These are phyloP conservation scores for Myriosclerotinia scirpicola DNA, from an alignment of 2,329 filamentous ascomycete genomes.

Conservation along the genomic window DNA sequence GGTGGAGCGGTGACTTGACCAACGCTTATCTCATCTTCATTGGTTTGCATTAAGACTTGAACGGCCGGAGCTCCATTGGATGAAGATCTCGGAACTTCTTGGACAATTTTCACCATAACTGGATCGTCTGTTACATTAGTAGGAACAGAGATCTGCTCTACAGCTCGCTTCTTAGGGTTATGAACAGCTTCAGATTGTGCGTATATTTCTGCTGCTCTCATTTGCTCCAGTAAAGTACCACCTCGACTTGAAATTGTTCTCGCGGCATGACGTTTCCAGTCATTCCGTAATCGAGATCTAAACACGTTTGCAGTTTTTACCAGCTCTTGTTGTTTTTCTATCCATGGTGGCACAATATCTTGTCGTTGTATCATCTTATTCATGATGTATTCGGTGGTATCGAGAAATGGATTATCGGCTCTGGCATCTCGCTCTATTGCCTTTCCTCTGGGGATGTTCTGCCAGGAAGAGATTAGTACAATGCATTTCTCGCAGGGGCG, in stretches of 20 bases:
- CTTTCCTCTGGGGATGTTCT: conserved; percentile 76
- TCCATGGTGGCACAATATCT: conserved; percentile 95
- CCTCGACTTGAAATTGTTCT: conserved; percentile 75
- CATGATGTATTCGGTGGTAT: conserved; percentile 97
- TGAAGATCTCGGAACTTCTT: conserved; percentile 39
- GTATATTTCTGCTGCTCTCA: conserved; percentile 68
- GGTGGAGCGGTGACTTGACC: conserved; percentile 4
- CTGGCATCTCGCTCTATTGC: conserved; percentile 78
- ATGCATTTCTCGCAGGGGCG: too few species aligned
- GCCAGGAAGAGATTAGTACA: conserved; percentile 32
- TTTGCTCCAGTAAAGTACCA: conserved; percentile 71
- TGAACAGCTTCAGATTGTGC: conserved; percentile 69
- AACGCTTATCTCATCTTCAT: conserved; percentile 22
- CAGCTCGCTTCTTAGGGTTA: conserved; percentile 56
- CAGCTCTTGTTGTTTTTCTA: conserved; percentile 96
- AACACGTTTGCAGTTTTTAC: conserved; percentile 68
- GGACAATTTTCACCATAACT: conserved; percentile 49
- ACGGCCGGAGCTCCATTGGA: conserved; percentile 23
- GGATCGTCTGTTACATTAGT: conserved; percentile 51
- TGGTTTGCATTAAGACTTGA: conserved; percentile 30
- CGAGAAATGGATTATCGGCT: conserved; percentile 83
- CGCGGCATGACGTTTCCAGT: conserved; percentile 84
- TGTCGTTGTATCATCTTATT: conserved; percentile 98
- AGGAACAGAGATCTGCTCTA: conserved; percentile 50
- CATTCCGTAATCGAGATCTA: conserved; percentile 68